Percentiles rank a stretch among this genome's conserved stretches.
Evolutionary conservation across 1,284 basidiomycete genomes (phyloP).

Genomic region (Anthracocystis panici-leucophaei): DNA sequence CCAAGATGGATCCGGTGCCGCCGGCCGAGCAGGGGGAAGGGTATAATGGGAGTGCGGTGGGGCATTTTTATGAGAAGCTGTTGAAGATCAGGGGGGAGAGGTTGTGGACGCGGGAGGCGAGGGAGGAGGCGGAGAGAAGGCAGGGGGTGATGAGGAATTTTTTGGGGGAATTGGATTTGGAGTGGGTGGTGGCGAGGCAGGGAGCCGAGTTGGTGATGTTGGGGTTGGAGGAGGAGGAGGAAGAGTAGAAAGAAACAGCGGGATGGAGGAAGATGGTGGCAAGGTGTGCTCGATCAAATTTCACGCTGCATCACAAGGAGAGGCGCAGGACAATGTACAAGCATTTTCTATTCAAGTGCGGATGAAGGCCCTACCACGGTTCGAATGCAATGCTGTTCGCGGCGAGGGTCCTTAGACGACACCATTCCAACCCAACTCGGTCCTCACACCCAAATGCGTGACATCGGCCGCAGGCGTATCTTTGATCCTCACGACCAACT

Average conservation of each 20-base stretch:
- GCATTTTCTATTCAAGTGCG: no score
- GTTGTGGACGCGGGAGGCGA: slow-evolving; percentile 76
- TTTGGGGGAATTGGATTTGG: slow-evolving; percentile 55
- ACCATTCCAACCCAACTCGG: slow-evolving; percentile 61
- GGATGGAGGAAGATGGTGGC: neutral
- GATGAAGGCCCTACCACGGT: no score
- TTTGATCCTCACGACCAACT: slow-evolving; percentile 52
- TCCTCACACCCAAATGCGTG: slow-evolving; percentile 52
- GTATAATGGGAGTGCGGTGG: slow-evolving; percentile 76
- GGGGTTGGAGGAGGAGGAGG: slow-evolving; percentile 5
- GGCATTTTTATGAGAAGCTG: slow-evolving; percentile 86
- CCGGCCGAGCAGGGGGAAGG: slow-evolving; percentile 64
- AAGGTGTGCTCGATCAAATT: neutral
- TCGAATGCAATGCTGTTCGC: no score
- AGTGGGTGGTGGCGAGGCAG: slow-evolving; percentile 58
- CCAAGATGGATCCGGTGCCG: slow-evolving; percentile 30
- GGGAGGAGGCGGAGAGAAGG: slow-evolving; percentile 78
- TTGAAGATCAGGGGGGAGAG: slow-evolving; percentile 40
- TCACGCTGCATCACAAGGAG: no score
- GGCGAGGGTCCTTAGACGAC: slow-evolving; percentile 12
- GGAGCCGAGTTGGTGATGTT: slow-evolving; percentile 47
- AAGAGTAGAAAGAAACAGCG: slow-evolving; percentile 4
- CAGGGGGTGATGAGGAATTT: slow-evolving; percentile 74
- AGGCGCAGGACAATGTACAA: no score
- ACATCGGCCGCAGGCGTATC: slow-evolving; percentile 60